Evolutionary conservation across 306 rosid genomes (phyloP).

Genomic region (Prunus salicina): DNA sequence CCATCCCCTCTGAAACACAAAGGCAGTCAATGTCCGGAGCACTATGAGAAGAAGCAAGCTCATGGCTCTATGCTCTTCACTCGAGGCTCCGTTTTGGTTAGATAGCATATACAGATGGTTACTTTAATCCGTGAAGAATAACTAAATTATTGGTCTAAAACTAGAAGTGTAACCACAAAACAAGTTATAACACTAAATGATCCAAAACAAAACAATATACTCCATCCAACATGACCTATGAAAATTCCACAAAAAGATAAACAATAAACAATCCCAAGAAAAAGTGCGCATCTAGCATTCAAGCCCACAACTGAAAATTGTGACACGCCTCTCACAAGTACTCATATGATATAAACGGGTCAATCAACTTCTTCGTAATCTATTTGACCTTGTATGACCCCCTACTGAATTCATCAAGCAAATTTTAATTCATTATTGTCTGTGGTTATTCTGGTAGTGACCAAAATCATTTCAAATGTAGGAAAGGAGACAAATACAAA

Average conservation of each 20-base stretch:
- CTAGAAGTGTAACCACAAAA: background rate
- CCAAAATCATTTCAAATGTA: background rate
- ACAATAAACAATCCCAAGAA: background rate
- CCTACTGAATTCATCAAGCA: no score
- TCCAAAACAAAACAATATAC: background rate
- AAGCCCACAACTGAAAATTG: background rate
- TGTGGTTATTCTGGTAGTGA: background rate
- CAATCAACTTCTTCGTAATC: background rate
- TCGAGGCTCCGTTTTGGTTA: conserved; percentile 42
- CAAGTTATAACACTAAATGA: no score
- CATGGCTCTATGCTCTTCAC: conserved; percentile 47
- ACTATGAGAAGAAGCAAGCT: conserved; percentile 56
- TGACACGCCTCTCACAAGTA: background rate
- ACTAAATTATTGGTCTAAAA: background rate
- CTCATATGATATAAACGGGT: background rate
- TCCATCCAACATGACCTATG: background rate
- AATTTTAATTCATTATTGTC: no score
- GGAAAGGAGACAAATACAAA: background rate
- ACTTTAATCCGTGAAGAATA: background rate
- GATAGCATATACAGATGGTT: background rate
- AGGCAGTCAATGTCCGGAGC: conserved; percentile 48
- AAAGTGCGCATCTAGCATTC: background rate
- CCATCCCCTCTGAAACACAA: conserved; percentile 25
- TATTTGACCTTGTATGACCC: no score
- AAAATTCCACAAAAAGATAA: no score